Evolutionary conservation across 805 yeast species (phyloP), one percentile per base, ranked within the genome.

Genomic region (Starmera quercuum): DNA sequence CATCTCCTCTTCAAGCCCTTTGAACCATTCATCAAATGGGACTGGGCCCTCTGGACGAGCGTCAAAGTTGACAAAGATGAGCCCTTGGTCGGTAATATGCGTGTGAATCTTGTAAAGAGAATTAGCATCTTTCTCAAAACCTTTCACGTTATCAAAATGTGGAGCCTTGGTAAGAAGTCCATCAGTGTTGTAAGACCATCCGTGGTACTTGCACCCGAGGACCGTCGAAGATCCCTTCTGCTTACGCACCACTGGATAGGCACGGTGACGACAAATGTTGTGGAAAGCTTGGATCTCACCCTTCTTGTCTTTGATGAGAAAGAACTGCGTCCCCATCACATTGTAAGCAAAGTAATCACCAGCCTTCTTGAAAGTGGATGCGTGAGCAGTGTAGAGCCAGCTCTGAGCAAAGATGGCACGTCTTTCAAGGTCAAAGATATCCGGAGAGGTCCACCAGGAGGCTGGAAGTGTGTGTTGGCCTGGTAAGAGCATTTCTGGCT

Each of bases 181-280:
- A 41, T 73, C 76, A n/a, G 76, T 60, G 48, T 73, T 72, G 57
- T 75, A 75, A 18, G 77, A 67, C 82, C 81, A 75, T 17, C 81
- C 81, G 44, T 75, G 81, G 51, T 75, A 75, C 44, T 71, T 67
- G 54, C 82, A 75, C 27, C 79, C 79, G 22, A 75, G 55, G 26
- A 75, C 64, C 13, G 61, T 63, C 3, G 79, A 66, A n/a, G 77
- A 71, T 19, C 82, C 82, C 42, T 68, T 58, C 23, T 73, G 73
- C 47, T 75, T 75, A 51, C 71, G 64, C 19, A 75, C 70, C 27
- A 75, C 76, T 1, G 82, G 82, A 44, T 66, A 75, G 6, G 80
- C 81, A 49, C 81, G 62, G 56, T 75, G 82, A 45, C 81, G 75
- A 47, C 82, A 75, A 24, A 75, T 72, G 45, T 75, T 75, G 52